phyloP scores from a whole-genome alignment of 805 yeast species.

The Jamesozyma lodderae region DNA sequence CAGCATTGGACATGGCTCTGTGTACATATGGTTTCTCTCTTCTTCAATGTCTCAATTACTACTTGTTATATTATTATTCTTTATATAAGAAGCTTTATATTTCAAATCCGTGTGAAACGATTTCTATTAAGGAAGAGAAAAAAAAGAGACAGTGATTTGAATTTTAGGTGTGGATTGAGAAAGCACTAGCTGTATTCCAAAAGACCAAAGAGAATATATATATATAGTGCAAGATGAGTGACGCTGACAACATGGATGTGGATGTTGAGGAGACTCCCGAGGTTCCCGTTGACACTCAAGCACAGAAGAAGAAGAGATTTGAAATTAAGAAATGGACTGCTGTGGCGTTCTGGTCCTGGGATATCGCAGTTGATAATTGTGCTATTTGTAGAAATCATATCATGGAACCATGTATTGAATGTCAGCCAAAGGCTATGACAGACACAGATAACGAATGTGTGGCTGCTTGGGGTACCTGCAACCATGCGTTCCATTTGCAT shows the following conservation, averaged over 20 bases:
- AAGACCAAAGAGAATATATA: no score
- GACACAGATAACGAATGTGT: constrained; percentile 66
- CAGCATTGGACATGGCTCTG: constrained; percentile 9
- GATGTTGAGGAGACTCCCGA: constrained; percentile 12
- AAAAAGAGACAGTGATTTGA: neutral
- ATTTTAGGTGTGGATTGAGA: no score
- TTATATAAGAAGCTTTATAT: neutral
- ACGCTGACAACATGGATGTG: constrained; percentile 20
- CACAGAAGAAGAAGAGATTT: constrained; percentile 55
- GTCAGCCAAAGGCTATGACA: constrained; percentile 72
- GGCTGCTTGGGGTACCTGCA: constrained; percentile 96
- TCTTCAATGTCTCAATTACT: no score
- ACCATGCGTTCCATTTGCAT: constrained; percentile 97
- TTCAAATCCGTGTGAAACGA: neutral
- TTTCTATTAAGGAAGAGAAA: neutral
- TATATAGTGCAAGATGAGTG: constrained; percentile 10
- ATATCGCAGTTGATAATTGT: constrained; percentile 88
- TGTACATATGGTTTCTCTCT: no score
- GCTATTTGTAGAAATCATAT: constrained; percentile 97
- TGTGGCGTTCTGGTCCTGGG: constrained; percentile 99
- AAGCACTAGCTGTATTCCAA: no score
- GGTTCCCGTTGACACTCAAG: neutral
- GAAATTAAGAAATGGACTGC: constrained; percentile 98
- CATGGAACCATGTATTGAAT: constrained; percentile 97
- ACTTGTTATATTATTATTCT: neutral